Evolutionary conservation across 2,329 filamentous ascomycete species (phyloP), one percentile per base, ranked within the genome.

Genomic region (Aspergillus ruber): DNA sequence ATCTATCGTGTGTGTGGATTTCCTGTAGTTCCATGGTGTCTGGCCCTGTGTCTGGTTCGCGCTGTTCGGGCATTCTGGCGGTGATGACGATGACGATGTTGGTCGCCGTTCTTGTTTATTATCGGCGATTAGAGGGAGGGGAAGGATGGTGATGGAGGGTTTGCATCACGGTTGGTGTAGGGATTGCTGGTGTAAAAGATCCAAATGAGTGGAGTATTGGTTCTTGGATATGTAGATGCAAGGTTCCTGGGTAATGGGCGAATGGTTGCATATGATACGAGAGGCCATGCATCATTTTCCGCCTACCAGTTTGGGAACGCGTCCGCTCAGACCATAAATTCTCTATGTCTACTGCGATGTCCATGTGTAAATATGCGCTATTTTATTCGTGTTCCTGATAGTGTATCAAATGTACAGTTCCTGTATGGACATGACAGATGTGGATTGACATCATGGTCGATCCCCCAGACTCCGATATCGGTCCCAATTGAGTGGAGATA

Each of bases 21-120:
- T 60, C 46, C 10, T 59, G 59, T 6, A 67, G 55, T 46, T 66
- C 63, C 8, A 65, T 46, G 2, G 53, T 54, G 39, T 65, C 59
- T n/a, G 42, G 48, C 5, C 55, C 46, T 18, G 33, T 13, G 6
- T 9, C 33, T 36, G 36, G 8, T 12, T 39, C 36, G 25, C 4
- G 25, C 12, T 21, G 36, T 12, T 20, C 18, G 36, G 17, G 9
- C 18, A 39, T 39, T 9, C 20, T 9, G 8, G 6, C 4, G 36
- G 12, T 15, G 36, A 13, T 18, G 17, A 12, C 4, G 36, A 5
- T 3, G 36, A 10, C 9, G 36, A 9, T 21, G 18, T 13, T 18
- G 36, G 18, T 12, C 36, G 18, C 18, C 17, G 17, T 39, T 6
- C 8, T 13, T 18, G 4, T 18, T 21, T 13, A n/a, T 35, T 17